Evolutionary conservation across 2,329 filamentous ascomycete genomes (phyloP), one percentile per base, ranked within the genome.

Genomic region (Apiospora hydei): DNA sequence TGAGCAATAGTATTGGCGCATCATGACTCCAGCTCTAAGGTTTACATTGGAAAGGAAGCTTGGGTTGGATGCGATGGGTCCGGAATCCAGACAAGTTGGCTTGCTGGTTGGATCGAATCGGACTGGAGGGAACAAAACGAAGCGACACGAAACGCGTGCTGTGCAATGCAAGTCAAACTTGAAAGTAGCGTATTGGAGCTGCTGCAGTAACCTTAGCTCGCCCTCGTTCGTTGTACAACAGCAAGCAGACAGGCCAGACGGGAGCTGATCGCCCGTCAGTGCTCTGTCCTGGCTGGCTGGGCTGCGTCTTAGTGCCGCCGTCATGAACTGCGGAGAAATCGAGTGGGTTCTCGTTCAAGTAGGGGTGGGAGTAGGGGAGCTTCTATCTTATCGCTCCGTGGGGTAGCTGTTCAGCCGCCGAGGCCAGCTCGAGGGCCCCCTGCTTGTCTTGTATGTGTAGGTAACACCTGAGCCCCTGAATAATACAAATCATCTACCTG

Each of bases 311-410:
- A 16, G 30, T 64, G 49, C n/a, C n/a, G 53, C 57, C 57, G 57
- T 30, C 57, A 41, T 14, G 57, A 41, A 64, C 57, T 64, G 57
- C 57, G 57, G 57, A 64, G 57, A 41, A 41, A 41, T n/a, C 57
- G 34, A 41, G 57, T 64, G 57, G 57, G 30, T n/a, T 64, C 21
- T 64, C n/a, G 3, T 18, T 30, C 38, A 16, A 53, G 49, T 16
- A 21, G 67, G 49, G 41, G 41, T 53, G 7, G 69, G 70, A 30
- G 26, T 30, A 30, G 26, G 26, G 26, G 26, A 72, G 71, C 69
- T 76, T 75, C 70, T 77, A 78, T 77, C 77, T 78, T 76, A 78
- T 78, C 77, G 72, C 70, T n/a, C 73, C 74, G 74, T 77, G 75
- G 73, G 76, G 75, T 72, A 72, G 64, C 30, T 46, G 24, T 30